These are phyloP conservation scores for Naganishia albida DNA, from an alignment of 1,284 basidiomycete species.

Conservation along the genomic window DNA sequence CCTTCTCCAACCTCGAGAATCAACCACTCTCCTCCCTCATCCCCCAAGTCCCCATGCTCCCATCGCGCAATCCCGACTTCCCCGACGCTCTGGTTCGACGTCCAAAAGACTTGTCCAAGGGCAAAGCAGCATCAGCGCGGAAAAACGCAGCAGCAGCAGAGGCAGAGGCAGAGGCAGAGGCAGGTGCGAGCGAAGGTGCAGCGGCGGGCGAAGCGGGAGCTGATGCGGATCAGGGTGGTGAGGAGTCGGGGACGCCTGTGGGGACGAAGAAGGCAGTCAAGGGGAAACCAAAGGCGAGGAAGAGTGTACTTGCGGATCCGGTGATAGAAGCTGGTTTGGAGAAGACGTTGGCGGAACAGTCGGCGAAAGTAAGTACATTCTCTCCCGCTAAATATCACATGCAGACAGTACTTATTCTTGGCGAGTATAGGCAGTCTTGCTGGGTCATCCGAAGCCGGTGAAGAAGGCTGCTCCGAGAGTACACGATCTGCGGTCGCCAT, in stretches of 20 bases:
- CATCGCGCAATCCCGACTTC: constrained; percentile 28
- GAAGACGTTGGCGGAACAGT: background rate
- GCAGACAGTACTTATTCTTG: background rate
- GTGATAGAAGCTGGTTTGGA: background rate
- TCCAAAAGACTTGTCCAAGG: constrained; percentile 10
- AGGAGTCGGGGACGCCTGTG: no score
- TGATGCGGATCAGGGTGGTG: constrained; percentile 9
- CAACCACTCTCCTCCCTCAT: constrained; percentile 23
- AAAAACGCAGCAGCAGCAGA: constrained; percentile 11
- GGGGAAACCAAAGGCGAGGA: constrained; percentile 14
- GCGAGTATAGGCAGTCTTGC: background rate
- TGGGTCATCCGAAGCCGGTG: constrained; percentile 12
- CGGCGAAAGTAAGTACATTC: background rate
- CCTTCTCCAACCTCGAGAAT: constrained; percentile 5
- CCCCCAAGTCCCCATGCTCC: constrained; percentile 20
- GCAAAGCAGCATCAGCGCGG: background rate
- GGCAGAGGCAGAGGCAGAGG: background rate
- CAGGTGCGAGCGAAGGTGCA: background rate
- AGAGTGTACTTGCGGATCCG: constrained; percentile 2
- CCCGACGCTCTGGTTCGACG: constrained; percentile 19
- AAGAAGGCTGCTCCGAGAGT: background rate
- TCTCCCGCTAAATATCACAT: background rate
- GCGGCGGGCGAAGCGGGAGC: background rate
- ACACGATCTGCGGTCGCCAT: background rate
- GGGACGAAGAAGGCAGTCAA: constrained; percentile 5